Percentiles rank a stretch among this genome's conserved stretches.
Conservation (phyloP, 129 eudicot genomes). For the Glebionis coronaria region DNA sequence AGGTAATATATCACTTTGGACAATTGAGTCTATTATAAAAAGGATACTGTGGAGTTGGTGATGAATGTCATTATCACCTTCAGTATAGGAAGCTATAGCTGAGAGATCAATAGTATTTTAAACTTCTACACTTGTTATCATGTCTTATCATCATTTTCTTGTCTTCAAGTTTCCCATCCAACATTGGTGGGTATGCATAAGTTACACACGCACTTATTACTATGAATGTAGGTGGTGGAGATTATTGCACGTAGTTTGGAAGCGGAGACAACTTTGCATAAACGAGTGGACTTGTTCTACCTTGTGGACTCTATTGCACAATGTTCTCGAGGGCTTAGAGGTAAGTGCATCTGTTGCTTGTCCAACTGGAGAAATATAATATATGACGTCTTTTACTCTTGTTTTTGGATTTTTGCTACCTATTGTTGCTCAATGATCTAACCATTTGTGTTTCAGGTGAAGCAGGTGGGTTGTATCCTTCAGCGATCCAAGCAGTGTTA, state of each 20-base stretch:
- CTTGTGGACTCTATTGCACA: slow-evolving; percentile 97
- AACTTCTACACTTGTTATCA: neutral
- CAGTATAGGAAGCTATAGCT: neutral
- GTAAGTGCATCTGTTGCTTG: slow-evolving; percentile 32
- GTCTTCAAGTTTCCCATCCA: neutral
- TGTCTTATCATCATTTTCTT: neutral
- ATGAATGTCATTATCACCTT: neutral
- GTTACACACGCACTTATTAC: neutral
- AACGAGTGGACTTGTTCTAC: slow-evolving; percentile 85
- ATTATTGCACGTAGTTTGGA: slow-evolving; percentile 75
- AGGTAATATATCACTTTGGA: neutral
- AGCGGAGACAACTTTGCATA: slow-evolving; percentile 67
- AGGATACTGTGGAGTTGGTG: too few species aligned
- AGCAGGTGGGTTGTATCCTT: slow-evolving; percentile 61
- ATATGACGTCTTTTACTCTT: neutral
- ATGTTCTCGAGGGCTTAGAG: slow-evolving; percentile 82
- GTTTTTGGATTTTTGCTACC: neutral
- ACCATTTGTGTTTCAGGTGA: slow-evolving; percentile 50
- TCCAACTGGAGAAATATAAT: neutral
- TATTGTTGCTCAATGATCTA: neutral
- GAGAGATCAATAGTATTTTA: neutral
- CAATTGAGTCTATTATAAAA: too few species aligned
- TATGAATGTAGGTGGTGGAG: slow-evolving; percentile 69
- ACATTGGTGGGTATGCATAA: neutral
- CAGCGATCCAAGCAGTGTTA: slow-evolving; percentile 67